Evolutionary conservation across 306 rosid genomes (phyloP), one percentile per base, ranked within the genome.

Genomic region (Prinsepia uniflora): DNA sequence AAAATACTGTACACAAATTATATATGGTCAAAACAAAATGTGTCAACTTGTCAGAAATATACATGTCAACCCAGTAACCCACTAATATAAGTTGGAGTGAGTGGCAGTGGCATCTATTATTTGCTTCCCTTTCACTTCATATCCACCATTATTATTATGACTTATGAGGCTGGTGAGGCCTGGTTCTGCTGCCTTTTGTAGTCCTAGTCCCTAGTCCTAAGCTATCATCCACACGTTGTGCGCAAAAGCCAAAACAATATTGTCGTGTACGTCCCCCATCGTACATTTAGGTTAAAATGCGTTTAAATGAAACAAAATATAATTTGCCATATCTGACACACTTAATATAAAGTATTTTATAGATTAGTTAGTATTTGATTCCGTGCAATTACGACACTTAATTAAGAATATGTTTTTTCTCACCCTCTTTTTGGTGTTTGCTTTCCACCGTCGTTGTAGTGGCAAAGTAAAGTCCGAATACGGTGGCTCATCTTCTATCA

Each of bases 151-250:
- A 24, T 24, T 24, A 24, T 24, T 24, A 24, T 24, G 30, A 24
- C 30, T 24, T 24, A 24, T 24, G 30, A 24, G 30, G n/a, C n/a
- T n/a, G n/a, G 30, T 24, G 30, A 24, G 30, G 30, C 30, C 30
- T 24, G 30, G 30, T 24, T 24, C 30, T 24, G 72, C 65, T 72
- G 65, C 62, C 72, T 41, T 74, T 50, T 34, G 8, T 10, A 54
- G 9, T 65, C 19, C 43, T 41, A 3, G 36, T 24, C 30, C 2
- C 30, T 2, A 0, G 9, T 66, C 19, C 47, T 41, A 3, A 3
- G 36, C 48, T 39, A 46, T 67, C 65, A 19, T 76, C 84, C 87
- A 88, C 81, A 77, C 71, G 86, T 76, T 71, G 36, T 76, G 68
- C 79, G 72, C 52, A 73, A 68, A 45, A 53, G 56, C 39, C 39